These are phyloP conservation scores for Oryza rufipogon DNA, from an alignment of 176 grass and related monocot genomes.

Conservation along the genomic window DNA sequence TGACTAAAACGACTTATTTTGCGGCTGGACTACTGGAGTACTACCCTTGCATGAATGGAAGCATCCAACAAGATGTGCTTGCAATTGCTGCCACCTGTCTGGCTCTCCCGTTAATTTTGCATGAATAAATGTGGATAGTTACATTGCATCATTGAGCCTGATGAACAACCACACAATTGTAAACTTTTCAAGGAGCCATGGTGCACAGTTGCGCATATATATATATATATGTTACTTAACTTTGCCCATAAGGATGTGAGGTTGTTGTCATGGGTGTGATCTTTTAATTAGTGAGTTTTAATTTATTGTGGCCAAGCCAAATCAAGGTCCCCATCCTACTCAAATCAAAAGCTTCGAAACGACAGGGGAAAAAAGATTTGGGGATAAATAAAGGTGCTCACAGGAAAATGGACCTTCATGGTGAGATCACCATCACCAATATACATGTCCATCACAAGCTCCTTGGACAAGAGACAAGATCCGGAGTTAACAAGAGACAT, in stretches of 20 bases:
- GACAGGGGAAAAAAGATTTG: background rate
- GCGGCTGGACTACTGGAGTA: background rate
- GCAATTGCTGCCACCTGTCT: constrained; percentile 25
- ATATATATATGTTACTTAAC: constrained; percentile 2
- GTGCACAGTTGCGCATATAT: background rate
- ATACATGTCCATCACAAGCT: constrained; percentile 16
- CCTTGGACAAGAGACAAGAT: background rate
- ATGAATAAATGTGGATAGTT: constrained; percentile 10
- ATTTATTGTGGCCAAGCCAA: background rate
- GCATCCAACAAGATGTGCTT: background rate
- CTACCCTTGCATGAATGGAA: background rate
- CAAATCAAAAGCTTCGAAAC: background rate
- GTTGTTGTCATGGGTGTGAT: constrained; percentile 31
- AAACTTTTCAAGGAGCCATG: constrained; percentile 14
- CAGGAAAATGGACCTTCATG: constrained; percentile 23
- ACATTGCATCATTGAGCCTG: background rate
- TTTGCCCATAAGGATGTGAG: background rate
- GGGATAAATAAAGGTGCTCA: background rate
- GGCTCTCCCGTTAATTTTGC: background rate
- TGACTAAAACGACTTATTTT: background rate
- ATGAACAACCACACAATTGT: constrained; percentile 38
- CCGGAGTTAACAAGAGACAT: background rate
- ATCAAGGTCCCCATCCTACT: background rate
- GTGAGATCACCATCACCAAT: constrained; percentile 9
- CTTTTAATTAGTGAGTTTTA: constrained; percentile 3